Percentiles rank a stretch among this genome's conserved stretches.
Evolutionary conservation across 139 green algal genomes (phyloP).

Genomic region (Ulvella scutata): DNA sequence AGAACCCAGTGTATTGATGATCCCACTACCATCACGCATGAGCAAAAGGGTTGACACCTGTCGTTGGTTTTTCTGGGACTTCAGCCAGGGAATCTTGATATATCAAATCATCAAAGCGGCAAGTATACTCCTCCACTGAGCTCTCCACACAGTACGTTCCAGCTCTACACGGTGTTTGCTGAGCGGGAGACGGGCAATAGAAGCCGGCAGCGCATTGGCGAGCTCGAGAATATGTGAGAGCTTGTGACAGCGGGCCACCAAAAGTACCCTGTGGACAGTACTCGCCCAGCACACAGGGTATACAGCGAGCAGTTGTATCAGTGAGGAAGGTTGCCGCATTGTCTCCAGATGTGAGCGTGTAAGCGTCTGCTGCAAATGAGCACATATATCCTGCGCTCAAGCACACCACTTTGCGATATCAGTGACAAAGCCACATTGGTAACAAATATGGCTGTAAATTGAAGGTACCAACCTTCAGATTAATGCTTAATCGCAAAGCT

Average conservation of each 20-base stretch:
- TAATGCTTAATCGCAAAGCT: too few species aligned
- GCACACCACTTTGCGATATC: too few species aligned
- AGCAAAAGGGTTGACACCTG: too few species aligned
- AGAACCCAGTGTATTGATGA: too few species aligned
- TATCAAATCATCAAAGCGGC: neutral
- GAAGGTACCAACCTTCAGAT: too few species aligned
- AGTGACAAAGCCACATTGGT: too few species aligned
- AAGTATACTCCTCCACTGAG: slow-evolving; percentile 6
- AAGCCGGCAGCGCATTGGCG: slow-evolving; percentile 12
- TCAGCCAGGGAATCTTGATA: neutral
- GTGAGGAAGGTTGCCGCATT: neutral
- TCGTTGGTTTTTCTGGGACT: neutral
- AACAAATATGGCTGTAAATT: too few species aligned
- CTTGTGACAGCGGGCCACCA: neutral
- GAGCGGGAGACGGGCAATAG: slow-evolving; percentile 18
- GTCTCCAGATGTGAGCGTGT: neutral
- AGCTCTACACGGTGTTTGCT: slow-evolving; percentile 5
- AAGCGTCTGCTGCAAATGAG: neutral
- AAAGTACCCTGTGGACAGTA: neutral
- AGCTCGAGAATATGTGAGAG: neutral
- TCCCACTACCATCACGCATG: too few species aligned
- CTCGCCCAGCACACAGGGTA: neutral
- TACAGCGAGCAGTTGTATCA: neutral
- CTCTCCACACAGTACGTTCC: slow-evolving; percentile 17
- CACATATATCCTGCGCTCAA: neutral